phyloP scores from a whole-genome alignment of 1,284 basidiomycete species.

The Ganoderma lingzhi region DNA sequence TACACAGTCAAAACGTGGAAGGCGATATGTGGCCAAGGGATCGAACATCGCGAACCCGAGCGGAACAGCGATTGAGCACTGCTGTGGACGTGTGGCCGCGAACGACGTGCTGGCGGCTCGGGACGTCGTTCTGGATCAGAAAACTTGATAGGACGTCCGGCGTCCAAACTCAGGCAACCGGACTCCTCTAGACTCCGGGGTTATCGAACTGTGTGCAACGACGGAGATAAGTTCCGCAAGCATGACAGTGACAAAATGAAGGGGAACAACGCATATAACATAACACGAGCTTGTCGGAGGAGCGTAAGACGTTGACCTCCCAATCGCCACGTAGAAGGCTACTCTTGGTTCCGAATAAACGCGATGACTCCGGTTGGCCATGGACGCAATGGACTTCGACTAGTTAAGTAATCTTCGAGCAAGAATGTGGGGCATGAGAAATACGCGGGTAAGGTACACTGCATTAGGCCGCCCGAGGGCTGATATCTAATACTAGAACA shows the following conservation, averaged over 20 bases:
- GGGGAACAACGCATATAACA: not conserved
- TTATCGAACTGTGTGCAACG: not conserved
- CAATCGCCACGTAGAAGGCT: not conserved
- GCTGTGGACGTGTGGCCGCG: not conserved
- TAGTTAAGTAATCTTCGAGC: not conserved
- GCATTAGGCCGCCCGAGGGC: conserved; percentile 7
- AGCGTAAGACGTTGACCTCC: not conserved
- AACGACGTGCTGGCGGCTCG: not conserved
- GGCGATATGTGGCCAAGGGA: not conserved
- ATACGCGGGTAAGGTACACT: not conserved
- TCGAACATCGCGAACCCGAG: not conserved
- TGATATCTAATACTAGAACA: conserved; percentile 11
- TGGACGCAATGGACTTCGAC: not conserved
- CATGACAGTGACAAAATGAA: not conserved
- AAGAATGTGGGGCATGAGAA: not conserved
- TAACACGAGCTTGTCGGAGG: not conserved
- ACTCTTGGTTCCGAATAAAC: not conserved
- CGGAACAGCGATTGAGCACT: not conserved
- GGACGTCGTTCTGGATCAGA: conserved; percentile 21
- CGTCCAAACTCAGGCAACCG: not conserved
- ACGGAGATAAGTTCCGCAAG: conserved; percentile 11
- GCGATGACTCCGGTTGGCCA: not conserved
- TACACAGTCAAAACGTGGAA: not conserved
- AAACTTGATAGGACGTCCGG: conserved; percentile 20
- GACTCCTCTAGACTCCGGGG: not conserved